Evolutionary conservation across 108 stramenopile species (phyloP), one percentile per base, ranked within the genome.

Genomic region (Skeletonema grethae): DNA sequence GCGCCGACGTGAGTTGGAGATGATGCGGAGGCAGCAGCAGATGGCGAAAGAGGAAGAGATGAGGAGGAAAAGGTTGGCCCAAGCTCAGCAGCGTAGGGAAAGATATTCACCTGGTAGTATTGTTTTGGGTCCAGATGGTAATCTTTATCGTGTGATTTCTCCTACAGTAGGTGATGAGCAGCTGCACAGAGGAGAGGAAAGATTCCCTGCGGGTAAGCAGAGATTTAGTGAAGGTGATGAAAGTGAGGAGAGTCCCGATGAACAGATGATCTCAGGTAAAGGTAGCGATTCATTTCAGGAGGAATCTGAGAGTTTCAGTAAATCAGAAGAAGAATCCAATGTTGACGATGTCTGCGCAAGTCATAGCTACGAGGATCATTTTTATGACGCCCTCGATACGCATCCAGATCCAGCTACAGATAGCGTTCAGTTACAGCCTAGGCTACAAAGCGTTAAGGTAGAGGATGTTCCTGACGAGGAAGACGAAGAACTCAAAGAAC

Each of bases 401-500:
- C n/a, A 63, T 0, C 57, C 56, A 81, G 39, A 57, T 10, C 61
- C 41, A 15, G 63, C 67, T 16, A 61, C 67, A n/a, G 15, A 15
- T 43, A n/a, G 2, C 15, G 41, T 28, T 28, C 0, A 28, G 25
- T 0, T 28, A 0, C 25, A 28, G 25, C 1, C 25, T 28, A 28
- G 25, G 25, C 25, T 28, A 28, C 25, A 28, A 28, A 43, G 41
- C 25, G 41, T 87, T n/a, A 60, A 73, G 13, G 85, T 88, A 28
- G 87, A 88, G 38, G 85, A 88, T 79, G 87, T 85, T 16, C 82
- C 83, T 0, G 81, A 86, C 29, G 84, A 84, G 41, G 87, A 88
- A 68, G 61, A 67, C 28, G 87, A 84, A 35, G 83, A 87, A 35
- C 68, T 84, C 20, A 56, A 41, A 15, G 67, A 71, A 0, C 65